Evolutionary conservation across 257 asterid genomes (phyloP), one percentile per base, ranked within the genome.

Genomic region (Scutellaria galericulata): DNA sequence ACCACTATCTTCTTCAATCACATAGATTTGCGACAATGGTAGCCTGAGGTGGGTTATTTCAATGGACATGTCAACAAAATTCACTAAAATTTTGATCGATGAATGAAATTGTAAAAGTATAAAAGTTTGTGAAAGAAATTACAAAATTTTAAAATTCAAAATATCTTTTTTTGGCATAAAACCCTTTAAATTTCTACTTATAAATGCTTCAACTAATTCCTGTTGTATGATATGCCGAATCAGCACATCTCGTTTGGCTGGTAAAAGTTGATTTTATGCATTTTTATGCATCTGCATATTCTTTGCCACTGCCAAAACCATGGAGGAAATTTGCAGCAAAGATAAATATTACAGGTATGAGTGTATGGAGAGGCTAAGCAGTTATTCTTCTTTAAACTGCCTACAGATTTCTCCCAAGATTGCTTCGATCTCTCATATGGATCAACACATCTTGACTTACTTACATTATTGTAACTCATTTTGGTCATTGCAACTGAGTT

Each of bases 341-440:
- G 7, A 24, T 24, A 22, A 2, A 8, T 10, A 31, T 64, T 42
- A 64, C 66, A 41, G 72, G 72, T 64, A 53, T 13, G 9, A 6
- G 11, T 52, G n/a, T 27, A 27, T 50, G 64, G 63, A 11, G 27
- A 70, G 68, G 68, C 56, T 58, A 45, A 52, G 1, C n/a, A 60
- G 13, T 20, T 50, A 12, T 53, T 52, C 13, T 73, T 58, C 22
- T 45, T 35, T 71, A 60, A 53, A 53, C 71, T 24, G 46, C 10
- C 12, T 31, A 27, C 52, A 40, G 5, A 0, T 14, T 37, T 45
- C 44, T 27, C 22, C 18, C 5, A 24, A 41, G 65, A 47, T 52
- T 35, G 52, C 52, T 67, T 67, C 47, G 6, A n/a, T 42, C 74
- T 55, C 72, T 8, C 62, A 31, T 12, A 44, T 44, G 15, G 39